Base-by-base conservation (phyloP, 768 basidiomycete genomes). In the Mycena galericulata region DNA sequence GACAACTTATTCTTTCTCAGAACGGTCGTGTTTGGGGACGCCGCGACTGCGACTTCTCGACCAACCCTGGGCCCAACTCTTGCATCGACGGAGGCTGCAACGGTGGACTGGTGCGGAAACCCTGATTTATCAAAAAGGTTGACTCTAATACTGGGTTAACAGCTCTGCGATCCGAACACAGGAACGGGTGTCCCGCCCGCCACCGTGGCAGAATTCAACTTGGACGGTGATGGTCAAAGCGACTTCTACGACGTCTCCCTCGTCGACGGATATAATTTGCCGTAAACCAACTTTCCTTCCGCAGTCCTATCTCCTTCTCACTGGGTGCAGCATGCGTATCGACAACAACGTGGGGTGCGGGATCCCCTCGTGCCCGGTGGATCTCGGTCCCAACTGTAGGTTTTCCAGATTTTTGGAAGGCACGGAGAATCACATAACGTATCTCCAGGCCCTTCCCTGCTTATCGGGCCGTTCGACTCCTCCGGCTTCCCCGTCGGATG, bases 231-330 rank as follows among this genome's bases (percentile, higher is more conserved):
- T 47, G 82, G 79, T 17, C 82, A 80, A 54, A 24, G 43, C 2
- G 91, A 92, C 69, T 89, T 80, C 67, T 92, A 90, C 27, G 57
- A 45, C 30, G 89, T 90, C 38, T 89, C 89, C 29, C 80, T 91
- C 34, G 90, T 91, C 40, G 88, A 91, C 68, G 90, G 90, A 1
- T 90, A 83, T 71, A 90, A 92, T 72, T 75, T 92, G 15, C 90
- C 91, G 76, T 27, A 36, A 20, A 15, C 17, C n/a, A n/a, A 26
- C 20, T 20, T 20, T 36, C 34, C 34, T 12, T 47, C 6, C 18
- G 24, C 5, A n/a, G 14, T 24, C 10, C 7, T 49, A 12, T 40
- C 4, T 26, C 0, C 18, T 64, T 17, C 54, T 57, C 18, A 62
- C 29, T n/a, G 26, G 6, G 20, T 26, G 5, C n/a, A 57, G 55